Percentiles rank a stretch among this genome's conserved stretches.
phyloP scores from a whole-genome alignment of 257 asterid species.

The Mentha longifolia region DNA sequence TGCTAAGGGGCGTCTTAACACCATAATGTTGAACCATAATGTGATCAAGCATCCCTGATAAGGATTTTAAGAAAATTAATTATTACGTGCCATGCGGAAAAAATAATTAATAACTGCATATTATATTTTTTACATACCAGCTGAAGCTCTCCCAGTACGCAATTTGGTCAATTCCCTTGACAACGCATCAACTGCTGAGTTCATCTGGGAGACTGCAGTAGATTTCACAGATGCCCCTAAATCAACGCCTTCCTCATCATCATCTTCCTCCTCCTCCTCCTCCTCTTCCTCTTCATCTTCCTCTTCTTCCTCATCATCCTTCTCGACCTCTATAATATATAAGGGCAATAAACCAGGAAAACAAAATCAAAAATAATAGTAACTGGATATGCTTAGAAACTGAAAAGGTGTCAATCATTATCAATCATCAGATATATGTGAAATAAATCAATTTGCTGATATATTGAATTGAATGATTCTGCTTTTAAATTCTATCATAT shows the following conservation, averaged over 20 bases:
- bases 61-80: background rate
- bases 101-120: background rate
- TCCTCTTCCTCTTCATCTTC: constrained; percentile 57
- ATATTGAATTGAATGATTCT: background rate
- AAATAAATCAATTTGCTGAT: background rate
- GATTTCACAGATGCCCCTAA: constrained; percentile 58
- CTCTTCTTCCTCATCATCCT: constrained; percentile 16
- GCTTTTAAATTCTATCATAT: background rate
- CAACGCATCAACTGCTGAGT: constrained; percentile 77
- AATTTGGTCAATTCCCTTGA: constrained; percentile 84
- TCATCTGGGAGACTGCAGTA: constrained; percentile 72
- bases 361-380: background rate
- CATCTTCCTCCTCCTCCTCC: constrained; percentile 49
- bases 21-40: constrained; percentile 83
- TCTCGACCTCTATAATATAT: constrained; percentile 42
- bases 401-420: background rate
- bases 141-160: constrained; percentile 92
- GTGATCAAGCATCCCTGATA: constrained; percentile 95
- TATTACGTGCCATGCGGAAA: background rate
- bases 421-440: constrained; percentile 6
- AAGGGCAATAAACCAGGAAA: constrained; percentile 14
- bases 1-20: constrained; percentile 71
- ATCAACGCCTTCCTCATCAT: constrained; percentile 47
- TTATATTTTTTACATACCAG: constrained; percentile 48
- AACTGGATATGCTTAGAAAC: background rate